Percentiles rank a stretch among this genome's conserved stretches.
Evolutionary conservation across 352 stramenopile species (phyloP).

Genomic region (Labyrinthula sp.): DNA sequence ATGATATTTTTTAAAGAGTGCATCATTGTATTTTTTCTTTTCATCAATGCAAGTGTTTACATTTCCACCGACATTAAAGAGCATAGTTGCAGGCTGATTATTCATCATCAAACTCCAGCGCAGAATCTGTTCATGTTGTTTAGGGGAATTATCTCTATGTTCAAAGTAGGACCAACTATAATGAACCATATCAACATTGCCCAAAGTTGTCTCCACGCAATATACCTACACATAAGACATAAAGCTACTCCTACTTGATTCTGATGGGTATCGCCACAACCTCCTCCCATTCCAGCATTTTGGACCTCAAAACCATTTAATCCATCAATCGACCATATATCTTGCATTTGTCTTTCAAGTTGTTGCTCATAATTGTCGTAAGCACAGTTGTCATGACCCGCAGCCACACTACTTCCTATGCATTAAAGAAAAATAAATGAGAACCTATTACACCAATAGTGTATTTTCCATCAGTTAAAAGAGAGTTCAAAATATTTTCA

Average conservation of each 20-base stretch:
- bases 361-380: slow-evolving; percentile 16
- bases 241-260: too few relatives aligned
- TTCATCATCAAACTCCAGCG: background rate
- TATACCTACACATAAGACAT: too few relatives aligned
- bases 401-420: slow-evolving; percentile 24
- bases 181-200: slow-evolving; percentile 12
- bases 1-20: too few relatives aligned
- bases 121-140: slow-evolving; percentile 12
- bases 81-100: slow-evolving; percentile 1
- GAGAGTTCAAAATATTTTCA: too few relatives aligned
- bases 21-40: background rate
- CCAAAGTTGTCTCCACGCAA: slow-evolving; percentile 10
- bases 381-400: slow-evolving; percentile 21
- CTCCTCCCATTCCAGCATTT: slow-evolving; percentile 16
- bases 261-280: slow-evolving; percentile 17
- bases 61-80: slow-evolving; percentile 8
- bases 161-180: slow-evolving; percentile 30
- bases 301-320: slow-evolving; percentile 19
- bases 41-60: background rate
- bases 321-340: slow-evolving; percentile 9
- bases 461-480: too few relatives aligned
- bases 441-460: too few relatives aligned
- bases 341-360: background rate
- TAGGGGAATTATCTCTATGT: background rate
- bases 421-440: too few relatives aligned